Base-by-base conservation (phyloP, 768 basidiomycete species). In the Candolleomyces aberdarensis region DNA sequence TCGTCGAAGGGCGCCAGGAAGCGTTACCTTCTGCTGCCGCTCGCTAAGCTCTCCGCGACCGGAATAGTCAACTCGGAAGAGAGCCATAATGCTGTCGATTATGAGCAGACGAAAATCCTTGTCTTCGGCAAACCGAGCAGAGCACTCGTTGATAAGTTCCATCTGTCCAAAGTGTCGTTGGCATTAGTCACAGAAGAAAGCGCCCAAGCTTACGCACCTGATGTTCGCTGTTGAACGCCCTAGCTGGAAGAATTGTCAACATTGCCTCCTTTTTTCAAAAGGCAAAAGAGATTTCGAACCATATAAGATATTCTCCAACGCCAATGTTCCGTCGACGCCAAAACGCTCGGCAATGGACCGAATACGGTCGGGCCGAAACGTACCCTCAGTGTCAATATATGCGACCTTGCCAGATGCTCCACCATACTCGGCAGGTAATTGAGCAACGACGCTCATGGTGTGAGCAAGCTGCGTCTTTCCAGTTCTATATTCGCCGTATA, bases 391-490 rank as follows among this genome's bases (percentile, higher is more conserved):
- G 69, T 95, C 92, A 50, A 95, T 91, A 70, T 92, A 94, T 69
- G 92, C 92, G n/a, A 94, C 92, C 80, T 93, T 96, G 46, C 96
- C 96, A 14, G 89, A 83, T 1, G 92, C 96, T 7, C 96, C 96
- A 6, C 94, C 95, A 67, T 95, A 82, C 54, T 96, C 94, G 2
- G 85, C 78, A 31, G 96, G 96, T 49, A 98, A 83, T 69, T 98
- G 96, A 4, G 93, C 75, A 5, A 95, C 78, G 7, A 98, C 92
- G 67, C 92, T 93, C 83, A 97, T 90, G 13, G 96, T 98, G 74
- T 97, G 96, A 26, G 93, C 94, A 54, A 96, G 79, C 70, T 98
- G 96, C 5, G 96, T 97, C 75, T 96, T 96, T 32, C 96, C 96
- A 0, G 96, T 98, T 36, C 96, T 85, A 73, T 91, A 98, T 74